Percentiles rank a stretch among this genome's conserved stretches.
Conservation (phyloP, 2,329 filamentous ascomycete genomes). For the Alternaria metachromatica region DNA sequence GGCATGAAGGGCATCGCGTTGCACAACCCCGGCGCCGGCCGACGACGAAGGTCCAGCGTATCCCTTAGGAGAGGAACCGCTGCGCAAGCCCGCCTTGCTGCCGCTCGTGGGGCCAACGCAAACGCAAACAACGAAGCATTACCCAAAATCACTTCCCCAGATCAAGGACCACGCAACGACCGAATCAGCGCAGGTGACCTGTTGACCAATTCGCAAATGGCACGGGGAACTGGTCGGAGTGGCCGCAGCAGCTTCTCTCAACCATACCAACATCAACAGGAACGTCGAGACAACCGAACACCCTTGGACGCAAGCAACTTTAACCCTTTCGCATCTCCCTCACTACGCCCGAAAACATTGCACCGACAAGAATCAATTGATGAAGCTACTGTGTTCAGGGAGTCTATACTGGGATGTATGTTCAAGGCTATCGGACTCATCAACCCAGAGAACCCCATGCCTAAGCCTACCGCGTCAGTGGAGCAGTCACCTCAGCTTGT, state of each 20-base stretch:
- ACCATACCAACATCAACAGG: conserved; percentile 55
- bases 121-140: conserved; percentile 30
- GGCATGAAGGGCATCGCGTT: conserved; percentile 91
- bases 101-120: conserved; percentile 52
- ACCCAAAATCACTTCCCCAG: conserved; percentile 32
- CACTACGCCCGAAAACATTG: conserved; percentile 48
- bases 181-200: conserved; percentile 69
- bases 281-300: conserved; percentile 50
- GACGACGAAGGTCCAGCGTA: conserved; percentile 73
- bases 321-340: conserved; percentile 50
- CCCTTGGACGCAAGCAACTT: conserved; percentile 55
- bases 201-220: conserved; percentile 76
- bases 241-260: conserved; percentile 56
- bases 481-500: conserved; percentile 85
- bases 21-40: conserved; percentile 75
- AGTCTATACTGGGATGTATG: conserved; percentile 92
- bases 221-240: conserved; percentile 64
- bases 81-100: conserved; percentile 67
- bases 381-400: conserved; percentile 86
- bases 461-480: conserved; percentile 70
- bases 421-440: conserved; percentile 90
- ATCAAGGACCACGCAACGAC: conserved; percentile 36
- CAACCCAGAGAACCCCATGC: conserved; percentile 68
- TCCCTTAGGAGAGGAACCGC: conserved; percentile 77
- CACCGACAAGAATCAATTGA: conserved; percentile 83